Percentiles rank a stretch among this genome's conserved stretches.
Conservation (phyloP, 768 basidiomycete genomes). For the Leccinum rimulosum region DNA sequence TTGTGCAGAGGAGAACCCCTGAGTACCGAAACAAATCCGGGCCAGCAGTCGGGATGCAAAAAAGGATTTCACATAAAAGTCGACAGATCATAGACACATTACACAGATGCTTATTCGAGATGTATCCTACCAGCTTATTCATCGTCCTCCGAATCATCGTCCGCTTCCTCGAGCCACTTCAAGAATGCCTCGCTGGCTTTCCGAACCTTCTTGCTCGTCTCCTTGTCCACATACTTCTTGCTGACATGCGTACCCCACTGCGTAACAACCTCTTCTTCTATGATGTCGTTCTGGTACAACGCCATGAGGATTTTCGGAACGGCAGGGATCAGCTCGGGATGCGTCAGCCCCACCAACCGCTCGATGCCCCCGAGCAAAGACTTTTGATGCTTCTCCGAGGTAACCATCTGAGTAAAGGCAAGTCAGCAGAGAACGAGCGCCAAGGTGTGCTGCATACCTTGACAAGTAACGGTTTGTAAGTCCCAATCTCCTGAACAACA, state of each 20-base stretch:
- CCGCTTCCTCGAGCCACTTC: constrained; percentile 92
- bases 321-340: constrained; percentile 66
- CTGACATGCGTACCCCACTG: constrained; percentile 97
- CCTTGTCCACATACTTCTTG: constrained; percentile 95
- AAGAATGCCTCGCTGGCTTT: constrained; percentile 96
- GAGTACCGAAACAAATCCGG: neutral
- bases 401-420: constrained; percentile 59
- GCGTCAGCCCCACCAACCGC: constrained; percentile 70
- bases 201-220: constrained; percentile 91
- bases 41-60: neutral
- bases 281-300: constrained; percentile 87
- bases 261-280: constrained; percentile 87
- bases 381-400: constrained; percentile 95
- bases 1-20: neutral
- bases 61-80: neutral
- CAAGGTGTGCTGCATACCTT: constrained; percentile 45
- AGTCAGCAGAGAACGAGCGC: constrained; percentile 1
- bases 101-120: neutral
- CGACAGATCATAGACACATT: constrained; percentile 15
- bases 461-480: constrained; percentile 65
- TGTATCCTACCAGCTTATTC: constrained; percentile 12
- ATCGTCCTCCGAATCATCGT: constrained; percentile 54
- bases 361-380: constrained; percentile 91
- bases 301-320: constrained; percentile 94
- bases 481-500: constrained; percentile 59